Evolutionary conservation across 2,329 filamentous ascomycete species (phyloP).

Genomic region (Colletotrichum sublineola): DNA sequence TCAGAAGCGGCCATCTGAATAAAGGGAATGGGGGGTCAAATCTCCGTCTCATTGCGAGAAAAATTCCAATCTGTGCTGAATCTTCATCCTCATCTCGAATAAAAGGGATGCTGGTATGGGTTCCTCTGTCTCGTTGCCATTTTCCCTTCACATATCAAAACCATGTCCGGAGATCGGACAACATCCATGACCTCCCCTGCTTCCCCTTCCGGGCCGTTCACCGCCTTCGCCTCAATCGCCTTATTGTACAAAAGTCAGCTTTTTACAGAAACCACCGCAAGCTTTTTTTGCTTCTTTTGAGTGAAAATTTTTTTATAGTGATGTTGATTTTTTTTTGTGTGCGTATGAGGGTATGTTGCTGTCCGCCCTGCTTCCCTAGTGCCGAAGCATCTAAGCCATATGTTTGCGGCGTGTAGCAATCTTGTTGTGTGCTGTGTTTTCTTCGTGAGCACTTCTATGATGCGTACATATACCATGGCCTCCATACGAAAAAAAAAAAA

Average conservation of each 20-base stretch:
- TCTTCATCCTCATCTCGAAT: slow-evolving; percentile 26
- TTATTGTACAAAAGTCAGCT: slow-evolving; percentile 42
- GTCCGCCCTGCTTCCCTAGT: slow-evolving; percentile 14
- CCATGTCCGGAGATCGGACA: neutral
- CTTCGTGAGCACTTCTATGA: slow-evolving; percentile 41
- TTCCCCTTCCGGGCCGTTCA: neutral
- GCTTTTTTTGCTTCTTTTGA: slow-evolving; percentile 22
- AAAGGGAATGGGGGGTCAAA: slow-evolving; percentile 6
- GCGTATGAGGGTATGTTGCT: slow-evolving; percentile 21
- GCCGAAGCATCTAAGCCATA: slow-evolving; percentile 22
- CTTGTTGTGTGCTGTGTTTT: slow-evolving; percentile 33
- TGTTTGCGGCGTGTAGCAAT: slow-evolving; percentile 27
- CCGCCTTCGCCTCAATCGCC: slow-evolving; percentile 16
- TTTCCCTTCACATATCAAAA: slow-evolving; percentile 22
- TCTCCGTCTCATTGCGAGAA: slow-evolving; percentile 24
- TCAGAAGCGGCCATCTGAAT: slow-evolving; percentile 1
- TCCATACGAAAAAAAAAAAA: slow-evolving; percentile 26
- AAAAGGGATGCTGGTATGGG: slow-evolving; percentile 8
- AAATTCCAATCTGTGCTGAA: slow-evolving; percentile 39
- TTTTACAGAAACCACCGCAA: slow-evolving; percentile 42
- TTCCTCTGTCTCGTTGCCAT: slow-evolving; percentile 12
- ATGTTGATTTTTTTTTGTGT: slow-evolving; percentile 1
- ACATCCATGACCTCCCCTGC: neutral
- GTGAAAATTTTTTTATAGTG: slow-evolving; percentile 18
- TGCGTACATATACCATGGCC: slow-evolving; percentile 29